A percentile compares a stretch with the other conserved stretches of the same genome.
Evolutionary conservation across 164 flowering plant genomes (phyloP).

Genomic region (Nymphaea colorata): DNA sequence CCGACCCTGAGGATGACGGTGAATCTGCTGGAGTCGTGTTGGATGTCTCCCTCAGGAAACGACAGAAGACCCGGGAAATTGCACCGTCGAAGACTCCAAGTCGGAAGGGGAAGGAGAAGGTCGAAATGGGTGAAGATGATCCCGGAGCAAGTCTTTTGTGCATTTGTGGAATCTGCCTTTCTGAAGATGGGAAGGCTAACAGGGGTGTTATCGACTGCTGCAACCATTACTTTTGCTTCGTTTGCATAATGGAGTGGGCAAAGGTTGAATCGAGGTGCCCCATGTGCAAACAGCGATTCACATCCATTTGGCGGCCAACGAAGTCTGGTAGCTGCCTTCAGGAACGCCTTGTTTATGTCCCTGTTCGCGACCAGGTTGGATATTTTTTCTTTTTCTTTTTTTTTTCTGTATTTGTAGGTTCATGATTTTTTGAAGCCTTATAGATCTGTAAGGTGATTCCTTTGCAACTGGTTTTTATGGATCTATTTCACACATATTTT

Average conservation of each 20-base stretch:
- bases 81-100: neutral
- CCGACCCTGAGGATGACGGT: neutral
- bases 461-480: too few species aligned
- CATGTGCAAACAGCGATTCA: conserved; percentile 58
- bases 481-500: too few species aligned
- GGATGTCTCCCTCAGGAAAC: neutral
- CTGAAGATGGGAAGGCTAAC: conserved; percentile 30
- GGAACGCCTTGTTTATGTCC: conserved; percentile 44
- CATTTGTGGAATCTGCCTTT: conserved; percentile 56
- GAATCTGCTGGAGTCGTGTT: neutral
- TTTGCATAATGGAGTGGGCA: conserved; percentile 91
- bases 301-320: conserved; percentile 37
- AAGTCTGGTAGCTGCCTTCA: conserved; percentile 26
- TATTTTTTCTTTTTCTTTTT: neutral
- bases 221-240: conserved; percentile 71
- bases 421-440: too few species aligned
- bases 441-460: too few species aligned
- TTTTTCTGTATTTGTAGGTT: neutral
- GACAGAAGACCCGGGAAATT: neutral
- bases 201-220: conserved; percentile 67
- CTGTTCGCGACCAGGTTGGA: conserved; percentile 65
- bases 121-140: neutral
- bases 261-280: conserved; percentile 77
- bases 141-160: conserved; percentile 1
- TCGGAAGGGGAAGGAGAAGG: conserved; percentile 6